Base-by-base conservation (phyloP, 2,329 filamentous ascomycete species). In the Xylariaceae sp. region DNA sequence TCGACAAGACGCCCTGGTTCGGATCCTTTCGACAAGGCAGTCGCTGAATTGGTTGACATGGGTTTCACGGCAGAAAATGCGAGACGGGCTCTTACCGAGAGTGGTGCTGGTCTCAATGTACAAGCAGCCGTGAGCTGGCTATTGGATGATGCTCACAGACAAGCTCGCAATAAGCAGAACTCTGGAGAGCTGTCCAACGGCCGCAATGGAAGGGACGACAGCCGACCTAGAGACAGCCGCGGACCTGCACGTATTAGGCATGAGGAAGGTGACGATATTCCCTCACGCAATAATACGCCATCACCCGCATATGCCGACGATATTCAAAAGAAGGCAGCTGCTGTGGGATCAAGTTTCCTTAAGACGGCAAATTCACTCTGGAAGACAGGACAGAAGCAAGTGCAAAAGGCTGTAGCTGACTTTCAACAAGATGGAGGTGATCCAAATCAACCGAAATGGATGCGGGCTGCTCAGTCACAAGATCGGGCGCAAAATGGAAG, bases 331-430 rank as follows among this genome's bases (percentile, higher is more conserved):
- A 78, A 85, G 35, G 92, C 92, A 2, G 82, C 88, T 5, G 86
- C 91, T 25, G 76, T 97, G 60, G 88, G 93, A 1, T 88, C 73
- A 36, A 94, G 79, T 50, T 68, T 98, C 11, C 83, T 97, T 65
- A 98, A 98, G 65, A 93, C 91, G 3, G 93, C 93, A 2, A 95
- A 94, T 55, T 92, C 88, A 1, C 70, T 97, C 1, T 98, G 93
- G 93, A 98, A 95, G 64, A 88, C 86, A 3, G 84, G 92, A 0
- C 88, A 91, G 61, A 98, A 95, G 67, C 91, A 88, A 63, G 80
- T 97, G 47, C 89, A 95, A 59, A 89, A 93, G 66, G 92, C 89
- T 4, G 87, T 97, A 25, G 83, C 90, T 7, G 93, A 98, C 14
- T 86, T 97, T 48, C 80, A 85, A 54, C 75, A 80, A 52, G 76